A percentile compares a stretch with the other conserved stretches of the same genome.
Conservation (phyloP, 1,284 basidiomycete species). For the Stygiomarasmius scandens region DNA sequence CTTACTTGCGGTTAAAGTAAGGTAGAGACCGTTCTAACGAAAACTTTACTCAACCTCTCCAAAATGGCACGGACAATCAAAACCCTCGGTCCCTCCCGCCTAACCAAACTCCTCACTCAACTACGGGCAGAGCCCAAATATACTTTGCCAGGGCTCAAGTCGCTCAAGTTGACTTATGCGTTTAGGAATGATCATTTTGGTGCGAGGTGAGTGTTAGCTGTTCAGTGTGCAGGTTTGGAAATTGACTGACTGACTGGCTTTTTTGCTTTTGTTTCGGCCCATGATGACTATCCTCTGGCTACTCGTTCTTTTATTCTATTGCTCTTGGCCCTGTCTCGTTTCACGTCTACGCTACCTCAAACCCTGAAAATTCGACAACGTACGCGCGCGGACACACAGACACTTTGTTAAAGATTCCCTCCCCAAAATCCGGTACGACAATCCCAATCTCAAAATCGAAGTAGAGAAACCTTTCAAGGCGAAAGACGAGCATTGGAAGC, state of each 20-base stretch:
- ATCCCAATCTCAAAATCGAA: slow-evolving; percentile 61
- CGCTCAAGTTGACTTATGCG: slow-evolving; percentile 60
- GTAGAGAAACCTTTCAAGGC: slow-evolving; percentile 56
- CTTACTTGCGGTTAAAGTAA: too few species aligned
- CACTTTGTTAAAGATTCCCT: slow-evolving; percentile 77
- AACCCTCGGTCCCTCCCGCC: slow-evolving; percentile 54
- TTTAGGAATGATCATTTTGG: slow-evolving; percentile 73
- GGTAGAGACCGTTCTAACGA: too few species aligned
- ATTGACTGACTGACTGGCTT: background rate
- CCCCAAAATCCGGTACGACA: slow-evolving; percentile 73
- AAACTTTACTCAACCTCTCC: too few species aligned
- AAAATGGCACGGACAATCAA: too few species aligned
- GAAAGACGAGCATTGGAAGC: slow-evolving; percentile 55
- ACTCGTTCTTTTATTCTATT: background rate
- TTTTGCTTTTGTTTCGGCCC: background rate
- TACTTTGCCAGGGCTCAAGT: slow-evolving; percentile 51
- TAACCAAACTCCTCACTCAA: slow-evolving; percentile 54
- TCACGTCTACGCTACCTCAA: background rate
- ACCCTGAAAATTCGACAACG: slow-evolving; percentile 1
- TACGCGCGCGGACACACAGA: slow-evolving; percentile 34
- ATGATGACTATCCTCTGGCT: background rate
- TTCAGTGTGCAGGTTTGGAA: slow-evolving; percentile 1
- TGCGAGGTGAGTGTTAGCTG: slow-evolving; percentile 49
- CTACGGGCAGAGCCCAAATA: slow-evolving; percentile 61
- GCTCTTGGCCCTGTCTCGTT: too few species aligned